Evolutionary conservation across 2,329 filamentous ascomycete genomes (phyloP).

Genomic region (Cryphonectria japonica): DNA sequence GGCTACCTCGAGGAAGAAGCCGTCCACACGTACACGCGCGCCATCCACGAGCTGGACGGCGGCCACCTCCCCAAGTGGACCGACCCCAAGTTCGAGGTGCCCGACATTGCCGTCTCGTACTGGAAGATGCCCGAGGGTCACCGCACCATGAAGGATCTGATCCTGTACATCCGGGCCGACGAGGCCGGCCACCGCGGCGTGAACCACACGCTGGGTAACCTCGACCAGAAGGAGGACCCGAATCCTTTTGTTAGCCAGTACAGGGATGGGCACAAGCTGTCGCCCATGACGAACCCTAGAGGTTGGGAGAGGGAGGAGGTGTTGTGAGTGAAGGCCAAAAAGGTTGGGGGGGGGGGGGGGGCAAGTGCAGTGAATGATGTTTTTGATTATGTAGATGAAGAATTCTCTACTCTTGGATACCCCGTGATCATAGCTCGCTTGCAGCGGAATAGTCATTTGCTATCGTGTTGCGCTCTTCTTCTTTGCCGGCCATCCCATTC

Average conservation of each 20-base stretch:
- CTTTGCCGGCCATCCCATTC: no score
- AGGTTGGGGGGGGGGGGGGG: no score
- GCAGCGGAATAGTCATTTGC: neutral
- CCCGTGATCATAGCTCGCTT: constrained; percentile 10
- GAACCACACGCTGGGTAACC: constrained; percentile 91
- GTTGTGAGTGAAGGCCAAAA: constrained; percentile 5
- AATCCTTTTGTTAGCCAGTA: constrained; percentile 91
- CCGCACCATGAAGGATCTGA: constrained; percentile 81
- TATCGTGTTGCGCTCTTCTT: neutral
- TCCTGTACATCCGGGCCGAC: constrained; percentile 75
- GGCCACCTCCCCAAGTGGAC: constrained; percentile 85
- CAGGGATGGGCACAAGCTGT: constrained; percentile 67
- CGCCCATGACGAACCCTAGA: constrained; percentile 63
- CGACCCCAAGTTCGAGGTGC: constrained; percentile 69
- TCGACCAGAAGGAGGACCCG: constrained; percentile 82
- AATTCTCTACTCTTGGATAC: constrained; percentile 20
- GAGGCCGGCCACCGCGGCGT: constrained; percentile 91
- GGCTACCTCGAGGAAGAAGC: constrained; percentile 98
- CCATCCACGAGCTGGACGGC: constrained; percentile 82
- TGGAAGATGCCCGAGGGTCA: constrained; percentile 91
- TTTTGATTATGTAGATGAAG: neutral
- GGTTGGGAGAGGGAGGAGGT: constrained; percentile 88
- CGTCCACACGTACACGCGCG: constrained; percentile 90
- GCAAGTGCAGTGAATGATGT: neutral
- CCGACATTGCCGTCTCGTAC: constrained; percentile 88